Conservation (phyloP, 176 grass and related monocot genomes). For the Secale cereale region DNA sequence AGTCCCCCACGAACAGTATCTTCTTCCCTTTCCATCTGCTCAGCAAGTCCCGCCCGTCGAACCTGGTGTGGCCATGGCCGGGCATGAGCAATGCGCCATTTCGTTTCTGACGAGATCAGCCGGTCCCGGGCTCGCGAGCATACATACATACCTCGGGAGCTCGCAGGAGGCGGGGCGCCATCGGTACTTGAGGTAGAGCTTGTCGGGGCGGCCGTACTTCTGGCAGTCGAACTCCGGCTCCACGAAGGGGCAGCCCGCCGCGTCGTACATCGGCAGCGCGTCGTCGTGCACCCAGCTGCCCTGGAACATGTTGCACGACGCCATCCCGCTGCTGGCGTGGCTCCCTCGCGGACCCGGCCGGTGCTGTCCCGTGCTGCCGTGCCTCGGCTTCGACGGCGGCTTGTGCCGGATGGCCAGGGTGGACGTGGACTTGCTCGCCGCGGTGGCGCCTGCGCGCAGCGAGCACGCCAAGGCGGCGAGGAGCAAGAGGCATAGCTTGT, state of each 20-base stretch:
- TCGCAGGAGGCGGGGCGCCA: conserved; percentile 79
- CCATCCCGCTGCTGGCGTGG: conserved; percentile 24
- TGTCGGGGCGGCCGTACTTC: conserved; percentile 75
- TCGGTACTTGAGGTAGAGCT: conserved; percentile 80
- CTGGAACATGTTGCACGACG: conserved; percentile 76
- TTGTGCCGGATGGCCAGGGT: conserved; percentile 37
- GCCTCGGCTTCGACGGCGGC: conserved; percentile 13
- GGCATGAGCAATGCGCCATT: neutral
- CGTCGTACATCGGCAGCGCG: conserved; percentile 57
- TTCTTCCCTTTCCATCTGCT: conserved; percentile 84
- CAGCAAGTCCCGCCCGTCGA: conserved; percentile 60
- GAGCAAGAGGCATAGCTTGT: conserved; percentile 6
- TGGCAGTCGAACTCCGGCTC: conserved; percentile 91
- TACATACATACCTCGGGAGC: conserved; percentile 40
- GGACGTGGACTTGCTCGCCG: neutral
- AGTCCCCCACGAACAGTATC: conserved; percentile 99
- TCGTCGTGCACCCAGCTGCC: conserved; percentile 82
- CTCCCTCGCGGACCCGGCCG: neutral
- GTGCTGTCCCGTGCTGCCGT: conserved; percentile 31
- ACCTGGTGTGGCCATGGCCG: conserved; percentile 24
- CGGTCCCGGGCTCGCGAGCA: no score
- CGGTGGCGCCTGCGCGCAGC: conserved; percentile 4
- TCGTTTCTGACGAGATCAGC: no score
- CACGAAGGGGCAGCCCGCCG: conserved; percentile 77
- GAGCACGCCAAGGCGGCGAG: conserved; percentile 23